phyloP scores from a whole-genome alignment of 208 protist species.

The Leishmania turanica region DNA sequence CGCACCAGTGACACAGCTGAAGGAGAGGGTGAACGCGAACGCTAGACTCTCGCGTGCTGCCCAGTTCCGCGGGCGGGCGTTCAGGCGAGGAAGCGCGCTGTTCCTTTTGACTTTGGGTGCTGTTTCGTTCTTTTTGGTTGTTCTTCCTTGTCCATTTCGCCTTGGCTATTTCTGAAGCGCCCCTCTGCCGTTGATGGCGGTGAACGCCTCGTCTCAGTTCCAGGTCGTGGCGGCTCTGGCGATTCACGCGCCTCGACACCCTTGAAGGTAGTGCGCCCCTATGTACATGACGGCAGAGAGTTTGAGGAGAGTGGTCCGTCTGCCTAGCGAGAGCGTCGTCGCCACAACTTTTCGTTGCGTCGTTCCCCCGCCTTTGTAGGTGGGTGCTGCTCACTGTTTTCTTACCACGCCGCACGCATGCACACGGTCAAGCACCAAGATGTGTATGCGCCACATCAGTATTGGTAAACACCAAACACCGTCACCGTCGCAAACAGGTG shows the following conservation, averaged over 20 bases:
- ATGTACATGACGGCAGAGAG: constrained; percentile 4
- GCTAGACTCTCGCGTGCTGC: background rate
- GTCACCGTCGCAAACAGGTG: constrained; percentile 92
- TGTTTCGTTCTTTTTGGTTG: background rate
- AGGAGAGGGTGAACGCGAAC: background rate
- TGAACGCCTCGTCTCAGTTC: background rate
- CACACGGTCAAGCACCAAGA: background rate
- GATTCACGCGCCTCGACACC: background rate
- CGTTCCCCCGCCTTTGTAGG: background rate
- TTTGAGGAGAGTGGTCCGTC: background rate
- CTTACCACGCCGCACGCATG: background rate
- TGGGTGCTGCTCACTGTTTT: background rate
- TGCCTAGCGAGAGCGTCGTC: background rate
- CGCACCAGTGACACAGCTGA: background rate
- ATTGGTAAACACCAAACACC: constrained; percentile 94
- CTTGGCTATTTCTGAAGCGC: background rate
- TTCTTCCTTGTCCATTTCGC: too few relatives aligned
- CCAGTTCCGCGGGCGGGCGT: background rate
- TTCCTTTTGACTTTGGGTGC: background rate
- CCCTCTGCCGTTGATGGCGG: background rate
- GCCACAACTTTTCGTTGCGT: background rate
- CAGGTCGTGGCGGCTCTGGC: background rate
- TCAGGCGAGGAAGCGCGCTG: background rate
- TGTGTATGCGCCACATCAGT: constrained; percentile 38
- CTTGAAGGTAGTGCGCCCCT: background rate